A percentile compares a stretch with the other conserved stretches of the same genome.
These are phyloP conservation scores for Uronychia binucleata DNA, from an alignment of 73 alveolate genomes.

Conservation along the genomic window DNA sequence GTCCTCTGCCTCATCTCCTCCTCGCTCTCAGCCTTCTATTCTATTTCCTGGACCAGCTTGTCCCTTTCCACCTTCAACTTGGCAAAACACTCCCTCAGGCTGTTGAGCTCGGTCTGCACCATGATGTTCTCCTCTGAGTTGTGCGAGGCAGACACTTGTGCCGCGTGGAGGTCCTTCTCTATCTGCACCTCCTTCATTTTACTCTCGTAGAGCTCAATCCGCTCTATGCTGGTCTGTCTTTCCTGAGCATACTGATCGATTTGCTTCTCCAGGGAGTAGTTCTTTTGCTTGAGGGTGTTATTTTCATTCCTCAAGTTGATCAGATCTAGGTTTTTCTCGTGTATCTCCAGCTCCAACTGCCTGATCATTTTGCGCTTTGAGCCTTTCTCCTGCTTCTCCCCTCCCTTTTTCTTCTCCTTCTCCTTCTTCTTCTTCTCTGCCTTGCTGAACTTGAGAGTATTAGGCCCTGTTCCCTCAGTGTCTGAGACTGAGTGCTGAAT, in stretches of 20 bases:
- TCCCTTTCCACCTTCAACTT: conserved; percentile 57
- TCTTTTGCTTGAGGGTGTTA: not conserved
- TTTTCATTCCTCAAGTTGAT: not conserved
- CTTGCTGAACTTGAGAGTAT: not conserved
- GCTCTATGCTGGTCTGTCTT: not conserved
- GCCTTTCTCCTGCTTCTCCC: conserved; percentile 23
- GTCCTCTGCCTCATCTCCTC: conserved; percentile 8
- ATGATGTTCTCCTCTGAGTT: not conserved
- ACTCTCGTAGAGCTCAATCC: not conserved
- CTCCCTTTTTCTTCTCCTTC: conserved; percentile 16
- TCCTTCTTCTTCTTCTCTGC: conserved; percentile 26
- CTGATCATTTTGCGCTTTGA: conserved; percentile 1
- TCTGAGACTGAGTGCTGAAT: not conserved
- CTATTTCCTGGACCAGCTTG: conserved; percentile 28
- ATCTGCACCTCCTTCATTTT: conserved; percentile 35
- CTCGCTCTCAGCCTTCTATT: conserved; percentile 9
- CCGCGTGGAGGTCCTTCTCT: conserved; percentile 29
- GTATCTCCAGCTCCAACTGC: not conserved
- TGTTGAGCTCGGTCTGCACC: conserved; percentile 32
- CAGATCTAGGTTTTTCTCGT: not conserved
- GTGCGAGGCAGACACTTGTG: not conserved
- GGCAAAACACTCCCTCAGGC: conserved; percentile 49
- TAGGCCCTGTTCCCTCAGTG: not conserved
- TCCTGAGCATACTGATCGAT: not conserved
- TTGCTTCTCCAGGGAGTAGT: not conserved